Evolutionary conservation across 2,329 filamentous ascomycete genomes (phyloP).

Genomic region (Fusarium nodosum): DNA sequence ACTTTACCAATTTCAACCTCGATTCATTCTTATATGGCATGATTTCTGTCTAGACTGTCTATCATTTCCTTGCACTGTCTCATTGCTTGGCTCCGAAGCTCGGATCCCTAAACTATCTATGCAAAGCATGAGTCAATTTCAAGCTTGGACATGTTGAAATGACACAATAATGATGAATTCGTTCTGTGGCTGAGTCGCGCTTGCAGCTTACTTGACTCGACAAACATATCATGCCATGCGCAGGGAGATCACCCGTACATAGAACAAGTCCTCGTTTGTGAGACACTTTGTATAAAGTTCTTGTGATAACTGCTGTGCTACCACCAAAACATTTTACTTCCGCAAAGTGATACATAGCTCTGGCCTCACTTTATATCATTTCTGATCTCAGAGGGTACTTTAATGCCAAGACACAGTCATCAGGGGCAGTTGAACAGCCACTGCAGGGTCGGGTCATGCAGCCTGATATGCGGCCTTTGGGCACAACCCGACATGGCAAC

Average conservation of each 20-base stretch:
- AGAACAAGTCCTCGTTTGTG: not conserved
- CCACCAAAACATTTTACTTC: not conserved
- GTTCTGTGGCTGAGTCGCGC: slow-evolving; percentile 1
- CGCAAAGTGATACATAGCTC: not conserved
- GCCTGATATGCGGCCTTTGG: slow-evolving; percentile 15
- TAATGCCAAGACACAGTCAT: not conserved
- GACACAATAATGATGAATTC: not conserved
- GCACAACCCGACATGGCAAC: not conserved
- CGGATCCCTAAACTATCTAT: not conserved
- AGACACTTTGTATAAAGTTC: not conserved
- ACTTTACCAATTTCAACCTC: not conserved
- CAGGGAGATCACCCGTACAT: not conserved
- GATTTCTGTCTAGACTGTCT: not conserved
- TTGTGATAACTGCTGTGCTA: not conserved
- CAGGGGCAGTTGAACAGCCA: slow-evolving; percentile 3
- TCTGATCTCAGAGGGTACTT: not conserved
- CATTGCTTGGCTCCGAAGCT: not conserved
- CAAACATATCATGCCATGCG: not conserved
- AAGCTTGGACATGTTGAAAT: slow-evolving; percentile 1
- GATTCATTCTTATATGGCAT: not conserved
- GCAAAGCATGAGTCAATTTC: not conserved
- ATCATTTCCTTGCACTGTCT: not conserved
- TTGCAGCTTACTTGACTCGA: not conserved
- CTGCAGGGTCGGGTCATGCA: slow-evolving; percentile 28
- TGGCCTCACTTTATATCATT: slow-evolving; percentile 10